These are phyloP conservation scores for Panicum hallii DNA, from an alignment of 202 grass and related monocot species.

Conservation along the genomic window DNA sequence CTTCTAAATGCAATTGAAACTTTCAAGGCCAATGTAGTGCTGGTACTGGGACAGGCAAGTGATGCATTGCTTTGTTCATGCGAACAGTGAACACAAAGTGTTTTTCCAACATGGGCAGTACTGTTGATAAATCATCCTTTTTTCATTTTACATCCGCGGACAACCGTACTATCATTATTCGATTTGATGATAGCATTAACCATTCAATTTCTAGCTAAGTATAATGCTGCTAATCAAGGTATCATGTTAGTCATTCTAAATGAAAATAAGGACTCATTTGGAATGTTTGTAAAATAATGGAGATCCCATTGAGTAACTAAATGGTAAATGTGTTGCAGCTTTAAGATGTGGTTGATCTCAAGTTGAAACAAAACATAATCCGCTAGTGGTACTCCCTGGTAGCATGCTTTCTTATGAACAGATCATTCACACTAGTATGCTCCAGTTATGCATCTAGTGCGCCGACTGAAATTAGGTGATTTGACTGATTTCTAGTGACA, in stretches of 20 bases:
- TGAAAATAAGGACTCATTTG: not conserved
- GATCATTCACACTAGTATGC: slow-evolving; percentile 13
- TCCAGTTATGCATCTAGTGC: not conserved
- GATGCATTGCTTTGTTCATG: not conserved
- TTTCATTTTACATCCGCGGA: not conserved
- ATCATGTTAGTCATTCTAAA: slow-evolving; percentile 1
- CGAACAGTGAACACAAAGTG: slow-evolving; percentile 1
- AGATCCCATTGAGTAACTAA: not conserved
- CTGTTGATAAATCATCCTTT: slow-evolving; percentile 24
- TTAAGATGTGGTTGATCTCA: not conserved
- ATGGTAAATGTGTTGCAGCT: not conserved
- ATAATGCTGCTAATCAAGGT: not conserved
- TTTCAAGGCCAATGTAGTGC: slow-evolving; percentile 87
- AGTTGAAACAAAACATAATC: not conserved
- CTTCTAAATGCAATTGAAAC: slow-evolving; percentile 90
- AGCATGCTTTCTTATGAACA: slow-evolving; percentile 16
- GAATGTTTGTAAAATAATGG: not conserved
- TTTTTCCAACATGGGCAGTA: slow-evolving; percentile 19
- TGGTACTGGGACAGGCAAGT: slow-evolving; percentile 90
- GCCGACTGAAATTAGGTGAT: not conserved
- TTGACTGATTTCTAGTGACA: not conserved
- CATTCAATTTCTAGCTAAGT: slow-evolving; percentile 10
- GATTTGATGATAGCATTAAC: slow-evolving; percentile 11
- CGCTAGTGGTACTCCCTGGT: not conserved
- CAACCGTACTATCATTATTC: not conserved